phyloP scores from a whole-genome alignment of 208 protist species.

The Trichomonas tenax region DNA sequence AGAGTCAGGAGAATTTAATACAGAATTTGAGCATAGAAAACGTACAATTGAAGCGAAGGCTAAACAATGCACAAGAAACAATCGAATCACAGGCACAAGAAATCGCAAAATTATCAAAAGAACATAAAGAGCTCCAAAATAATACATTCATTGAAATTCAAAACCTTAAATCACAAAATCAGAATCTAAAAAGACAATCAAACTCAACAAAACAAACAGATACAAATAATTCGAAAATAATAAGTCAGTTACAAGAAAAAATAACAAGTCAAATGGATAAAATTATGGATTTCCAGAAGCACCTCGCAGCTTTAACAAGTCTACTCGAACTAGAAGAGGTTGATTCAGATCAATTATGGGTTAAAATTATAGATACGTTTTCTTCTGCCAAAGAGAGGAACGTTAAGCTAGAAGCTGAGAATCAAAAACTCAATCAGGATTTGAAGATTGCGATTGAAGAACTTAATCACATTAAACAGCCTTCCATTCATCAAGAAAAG shows the following conservation, averaged over 20 bases:
- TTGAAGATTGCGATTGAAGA: not conserved
- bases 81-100: not conserved
- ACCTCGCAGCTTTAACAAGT: not conserved
- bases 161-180: not conserved
- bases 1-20: not conserved
- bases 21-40: not conserved
- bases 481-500: not conserved
- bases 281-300: not conserved
- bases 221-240: not conserved
- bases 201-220: not conserved
- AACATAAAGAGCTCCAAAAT: not conserved
- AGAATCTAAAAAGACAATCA: not conserved
- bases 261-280: not conserved
- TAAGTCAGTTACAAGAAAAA: not conserved
- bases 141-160: not conserved
- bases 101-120: not conserved
- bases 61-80: not conserved
- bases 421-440: not conserved
- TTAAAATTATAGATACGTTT: not conserved
- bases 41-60: not conserved
- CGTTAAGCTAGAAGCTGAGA: not conserved
- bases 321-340: not conserved
- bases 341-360: not conserved
- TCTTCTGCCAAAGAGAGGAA: not conserved
- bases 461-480: not conserved